Percentiles rank a stretch among this genome's conserved stretches.
These are phyloP conservation scores for Pseudozyma tsukubaensis DNA, from an alignment of 1,284 basidiomycete species.

Conservation along the genomic window DNA sequence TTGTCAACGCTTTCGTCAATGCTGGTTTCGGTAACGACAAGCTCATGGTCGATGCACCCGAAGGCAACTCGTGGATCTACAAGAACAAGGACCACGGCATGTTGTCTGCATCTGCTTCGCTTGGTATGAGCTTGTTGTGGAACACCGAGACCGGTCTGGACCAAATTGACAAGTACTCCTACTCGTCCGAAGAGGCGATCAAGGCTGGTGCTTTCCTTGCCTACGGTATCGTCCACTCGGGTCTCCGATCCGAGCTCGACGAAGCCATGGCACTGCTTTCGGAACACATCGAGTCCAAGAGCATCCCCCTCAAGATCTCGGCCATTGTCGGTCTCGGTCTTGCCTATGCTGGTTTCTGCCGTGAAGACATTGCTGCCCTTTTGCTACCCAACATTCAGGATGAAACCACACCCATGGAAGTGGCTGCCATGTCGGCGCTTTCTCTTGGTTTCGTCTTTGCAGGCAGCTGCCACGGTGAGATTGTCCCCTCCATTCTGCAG, in stretches of 20 bases:
- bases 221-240: conserved; percentile 90
- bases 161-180: conserved; percentile 97
- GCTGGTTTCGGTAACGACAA: conserved; percentile 99
- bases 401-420: conserved; percentile 79
- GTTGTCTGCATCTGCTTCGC: conserved; percentile 93
- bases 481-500: conserved; percentile 88
- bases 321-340: conserved; percentile 82
- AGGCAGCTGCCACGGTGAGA: conserved; percentile 93
- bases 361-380: conserved; percentile 78
- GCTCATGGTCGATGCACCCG: conserved; percentile 94
- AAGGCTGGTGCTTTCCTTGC: conserved; percentile 96
- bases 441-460: conserved; percentile 95
- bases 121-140: conserved; percentile 94
- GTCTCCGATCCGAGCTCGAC: conserved; percentile 92
- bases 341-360: conserved; percentile 91
- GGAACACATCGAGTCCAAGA: conserved; percentile 91
- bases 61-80: conserved; percentile 98
- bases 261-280: conserved; percentile 89
- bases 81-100: conserved; percentile 99
- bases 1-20: conserved; percentile 99
- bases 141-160: conserved; percentile 93
- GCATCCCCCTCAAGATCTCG: conserved; percentile 83
- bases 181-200: conserved; percentile 94
- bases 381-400: conserved; percentile 65
- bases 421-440: conserved; percentile 85